Conservation (phyloP, 164 flowering plant species). For the Stephania cephalantha region DNA sequence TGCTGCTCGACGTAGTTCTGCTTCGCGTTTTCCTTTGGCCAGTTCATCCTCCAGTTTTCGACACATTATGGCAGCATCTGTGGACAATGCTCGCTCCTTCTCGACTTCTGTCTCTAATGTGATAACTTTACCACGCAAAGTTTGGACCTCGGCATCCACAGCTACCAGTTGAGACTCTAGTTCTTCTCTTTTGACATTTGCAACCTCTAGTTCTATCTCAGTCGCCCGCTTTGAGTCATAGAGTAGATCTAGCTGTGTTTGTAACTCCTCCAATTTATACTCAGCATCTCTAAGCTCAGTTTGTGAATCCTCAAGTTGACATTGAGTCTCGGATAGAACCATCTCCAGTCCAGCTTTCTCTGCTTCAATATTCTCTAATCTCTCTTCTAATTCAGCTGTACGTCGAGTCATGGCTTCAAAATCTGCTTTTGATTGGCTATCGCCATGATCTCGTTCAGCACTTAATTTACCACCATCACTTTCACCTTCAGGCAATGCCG, state of each 20-base stretch:
- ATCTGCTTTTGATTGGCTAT: slow-evolving; percentile 34
- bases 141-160: slow-evolving; percentile 42
- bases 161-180: slow-evolving; percentile 42
- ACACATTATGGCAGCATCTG: slow-evolving; percentile 35
- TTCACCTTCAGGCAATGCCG: slow-evolving; percentile 44
- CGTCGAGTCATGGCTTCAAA: slow-evolving; percentile 33
- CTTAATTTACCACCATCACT: slow-evolving; percentile 18
- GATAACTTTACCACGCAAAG: slow-evolving; percentile 35
- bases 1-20: slow-evolving; percentile 26
- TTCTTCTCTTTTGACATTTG: slow-evolving; percentile 16
- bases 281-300: slow-evolving; percentile 40
- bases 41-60: slow-evolving; percentile 51
- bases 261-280: slow-evolving; percentile 41
- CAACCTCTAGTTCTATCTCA: slow-evolving; percentile 19
- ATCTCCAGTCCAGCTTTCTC: slow-evolving; percentile 42
- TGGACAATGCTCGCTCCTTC: slow-evolving; percentile 42
- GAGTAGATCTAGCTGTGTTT: slow-evolving; percentile 35
- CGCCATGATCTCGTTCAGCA: slow-evolving; percentile 16
- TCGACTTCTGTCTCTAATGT: slow-evolving; percentile 43
- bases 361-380: slow-evolving; percentile 32
- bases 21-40: slow-evolving; percentile 31
- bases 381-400: slow-evolving; percentile 41
- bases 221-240: slow-evolving; percentile 35
- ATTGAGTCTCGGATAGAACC: slow-evolving; percentile 36
- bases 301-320: slow-evolving; percentile 27